phyloP scores from a whole-genome alignment of 345 rosid genomes.

The Nephelium lappaceum region DNA sequence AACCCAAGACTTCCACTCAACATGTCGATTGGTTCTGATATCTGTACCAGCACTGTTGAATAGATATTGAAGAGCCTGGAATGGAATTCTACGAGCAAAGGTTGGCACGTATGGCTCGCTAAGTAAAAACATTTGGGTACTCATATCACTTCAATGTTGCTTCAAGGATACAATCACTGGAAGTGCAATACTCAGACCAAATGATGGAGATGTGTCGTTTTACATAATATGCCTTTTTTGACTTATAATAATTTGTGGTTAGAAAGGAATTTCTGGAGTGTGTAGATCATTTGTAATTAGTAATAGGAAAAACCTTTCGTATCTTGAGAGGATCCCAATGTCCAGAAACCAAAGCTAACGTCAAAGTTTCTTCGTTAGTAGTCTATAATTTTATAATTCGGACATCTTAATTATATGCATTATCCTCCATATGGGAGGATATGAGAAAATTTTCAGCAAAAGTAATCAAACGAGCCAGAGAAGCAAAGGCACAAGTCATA shows the following conservation, averaged over 20 bases:
- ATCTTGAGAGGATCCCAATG: neutral
- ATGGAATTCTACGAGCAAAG: neutral
- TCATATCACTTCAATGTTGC: neutral
- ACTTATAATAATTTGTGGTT: too few species aligned
- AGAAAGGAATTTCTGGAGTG: neutral
- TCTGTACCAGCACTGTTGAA: neutral
- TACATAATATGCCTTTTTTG: too few species aligned
- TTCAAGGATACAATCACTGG: neutral
- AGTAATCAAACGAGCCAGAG: neutral
- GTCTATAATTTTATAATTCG: neutral
- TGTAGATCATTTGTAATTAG: slow-evolving; percentile 2
- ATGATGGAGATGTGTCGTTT: neutral
- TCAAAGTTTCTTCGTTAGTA: neutral
- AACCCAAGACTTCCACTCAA: slow-evolving; percentile 59
- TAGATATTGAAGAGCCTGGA: neutral
- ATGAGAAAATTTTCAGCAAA: neutral
- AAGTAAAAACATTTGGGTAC: too few species aligned
- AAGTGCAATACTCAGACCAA: neutral
- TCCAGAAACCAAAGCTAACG: neutral
- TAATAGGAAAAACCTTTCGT: neutral
- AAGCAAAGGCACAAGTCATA: neutral
- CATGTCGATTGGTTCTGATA: slow-evolving; percentile 77
- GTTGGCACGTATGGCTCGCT: neutral
- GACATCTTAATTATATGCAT: neutral
- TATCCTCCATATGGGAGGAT: neutral